Base-by-base conservation (phyloP, 2,329 filamentous ascomycete species). In the Colletotrichum spinosum region DNA sequence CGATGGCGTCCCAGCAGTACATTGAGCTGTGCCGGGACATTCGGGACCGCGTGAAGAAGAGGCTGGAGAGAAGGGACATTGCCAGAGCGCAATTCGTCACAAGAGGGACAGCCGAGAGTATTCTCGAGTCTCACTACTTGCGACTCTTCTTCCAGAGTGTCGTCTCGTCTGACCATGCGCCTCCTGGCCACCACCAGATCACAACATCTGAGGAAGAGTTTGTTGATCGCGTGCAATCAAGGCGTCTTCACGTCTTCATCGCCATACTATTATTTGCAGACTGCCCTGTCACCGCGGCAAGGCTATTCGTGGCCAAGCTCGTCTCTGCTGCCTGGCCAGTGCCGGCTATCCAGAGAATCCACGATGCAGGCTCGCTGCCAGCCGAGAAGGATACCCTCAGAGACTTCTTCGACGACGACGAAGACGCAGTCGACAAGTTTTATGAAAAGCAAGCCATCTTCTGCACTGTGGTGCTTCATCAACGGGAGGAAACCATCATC, bases 1-100 rank as follows among this genome's bases (percentile, higher is more conserved):
- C 37, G n/a, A 53, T 53, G 50, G 37, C 35, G 13, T 39, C 50
- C 50, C 15, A 53, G 37, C n/a, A 53, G 50, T 53, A 53, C 50
- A 11, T 12, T n/a, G 50, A 53, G 2, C 35, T 53, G 10, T 53
- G 50, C 37, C n/a, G 17, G 35, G 50, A 53, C 37, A 25, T 53
- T 13, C 50, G 15, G 1, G 10, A n/a, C 15, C 37, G 37, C 50
- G 10, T 53, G 15, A 1, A 39, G 2, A 34, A 17, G 9, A 53
- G 41, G 11, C 37, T 53, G 2, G 50, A 53, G 50, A 53, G 7
- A 8, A 53, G 15, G 35, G 1, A 39, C 37, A 35, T 15, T 6
- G 50, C 38, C 2, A 53, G 17, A 8, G 1, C 41, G 11, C 50
- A 37, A 13, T 53, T 53, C 11, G 50, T 17, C 50, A 53, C 50